Percentiles rank a stretch among this genome's conserved stretches.
These are phyloP conservation scores for Penicillium brasilianum DNA, from an alignment of 2,329 filamentous ascomycete genomes.

Conservation along the genomic window DNA sequence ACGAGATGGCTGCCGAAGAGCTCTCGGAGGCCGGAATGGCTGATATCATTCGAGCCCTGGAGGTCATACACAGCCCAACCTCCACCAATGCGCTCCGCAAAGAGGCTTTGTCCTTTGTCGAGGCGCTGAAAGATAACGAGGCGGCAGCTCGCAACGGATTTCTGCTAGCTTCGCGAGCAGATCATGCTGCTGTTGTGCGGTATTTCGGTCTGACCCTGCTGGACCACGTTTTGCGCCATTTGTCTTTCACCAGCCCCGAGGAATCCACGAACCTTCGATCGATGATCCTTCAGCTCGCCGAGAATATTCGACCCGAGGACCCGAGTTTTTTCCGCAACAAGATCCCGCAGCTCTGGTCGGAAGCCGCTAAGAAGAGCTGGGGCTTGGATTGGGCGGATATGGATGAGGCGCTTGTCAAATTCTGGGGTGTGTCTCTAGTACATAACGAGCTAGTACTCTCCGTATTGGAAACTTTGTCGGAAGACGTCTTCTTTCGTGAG, in stretches of 20 bases:
- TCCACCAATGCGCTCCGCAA: slow-evolving; percentile 81
- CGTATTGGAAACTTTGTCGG: slow-evolving; percentile 87
- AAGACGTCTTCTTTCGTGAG: slow-evolving; percentile 91
- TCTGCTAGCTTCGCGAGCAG: slow-evolving; percentile 74
- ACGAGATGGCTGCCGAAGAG: slow-evolving; percentile 42
- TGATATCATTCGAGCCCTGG: slow-evolving; percentile 78
- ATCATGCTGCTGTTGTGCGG: slow-evolving; percentile 79
- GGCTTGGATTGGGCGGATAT: slow-evolving; percentile 92
- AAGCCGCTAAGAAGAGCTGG: slow-evolving; percentile 92
- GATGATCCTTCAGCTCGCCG: slow-evolving; percentile 80
- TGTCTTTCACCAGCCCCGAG: slow-evolving; percentile 71
- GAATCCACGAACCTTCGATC: slow-evolving; percentile 71
- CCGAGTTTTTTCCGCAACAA: slow-evolving; percentile 89
- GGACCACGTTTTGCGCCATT: slow-evolving; percentile 86
- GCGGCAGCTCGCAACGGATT: slow-evolving; percentile 87
- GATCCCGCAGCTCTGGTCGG: slow-evolving; percentile 90
- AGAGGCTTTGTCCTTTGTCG: slow-evolving; percentile 83
- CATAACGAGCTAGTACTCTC: slow-evolving; percentile 88
- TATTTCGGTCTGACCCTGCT: slow-evolving; percentile 93
- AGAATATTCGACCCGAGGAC: slow-evolving; percentile 72
- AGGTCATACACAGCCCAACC: slow-evolving; percentile 81
- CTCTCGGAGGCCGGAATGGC: slow-evolving; percentile 45
- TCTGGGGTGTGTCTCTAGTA: slow-evolving; percentile 70
- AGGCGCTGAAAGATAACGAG: slow-evolving; percentile 77
- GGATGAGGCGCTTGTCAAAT: slow-evolving; percentile 78